Percentiles rank a stretch among this genome's conserved stretches.
These are phyloP conservation scores for Fusarium guadeloupense DNA, from an alignment of 2,329 filamentous ascomycete genomes.

Conservation along the genomic window DNA sequence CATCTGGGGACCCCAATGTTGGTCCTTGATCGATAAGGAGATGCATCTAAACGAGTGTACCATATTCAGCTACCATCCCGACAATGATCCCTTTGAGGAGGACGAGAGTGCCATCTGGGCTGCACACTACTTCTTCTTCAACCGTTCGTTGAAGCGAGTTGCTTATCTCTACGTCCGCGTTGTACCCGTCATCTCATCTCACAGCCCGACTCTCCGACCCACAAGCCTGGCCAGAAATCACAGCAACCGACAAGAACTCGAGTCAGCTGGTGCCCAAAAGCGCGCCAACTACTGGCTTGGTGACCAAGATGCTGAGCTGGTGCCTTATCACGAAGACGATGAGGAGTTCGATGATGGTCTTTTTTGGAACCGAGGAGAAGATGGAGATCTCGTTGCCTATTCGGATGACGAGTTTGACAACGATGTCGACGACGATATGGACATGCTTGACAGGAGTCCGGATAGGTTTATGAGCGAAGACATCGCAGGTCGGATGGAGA, in stretches of 20 bases:
- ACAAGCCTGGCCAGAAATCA: conserved; percentile 44
- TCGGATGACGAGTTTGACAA: conserved; percentile 62
- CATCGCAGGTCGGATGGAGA: conserved; percentile 69
- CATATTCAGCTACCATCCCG: conserved; percentile 88
- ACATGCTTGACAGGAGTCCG: conserved; percentile 52
- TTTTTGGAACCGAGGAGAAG: conserved; percentile 67
- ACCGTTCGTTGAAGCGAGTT: conserved; percentile 88
- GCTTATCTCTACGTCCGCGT: conserved; percentile 93
- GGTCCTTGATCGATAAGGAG: conserved; percentile 91
- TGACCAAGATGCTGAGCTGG: conserved; percentile 63
- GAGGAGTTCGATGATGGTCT: conserved; percentile 62
- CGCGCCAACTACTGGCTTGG: conserved; percentile 90
- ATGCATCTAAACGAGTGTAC: conserved; percentile 92
- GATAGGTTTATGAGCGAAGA: conserved; percentile 70
- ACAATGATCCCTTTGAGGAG: conserved; percentile 89
- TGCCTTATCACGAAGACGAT: conserved; percentile 57
- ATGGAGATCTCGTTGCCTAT: conserved; percentile 65
- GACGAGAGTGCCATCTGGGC: conserved; percentile 96
- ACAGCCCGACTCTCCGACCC: conserved; percentile 61
- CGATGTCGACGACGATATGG: conserved; percentile 56
- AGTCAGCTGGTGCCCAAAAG: conserved; percentile 63
- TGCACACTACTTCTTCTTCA: conserved; percentile 97
- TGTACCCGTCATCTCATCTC: conserved; percentile 77
- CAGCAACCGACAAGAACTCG: conserved; percentile 41
- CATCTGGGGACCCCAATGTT: conserved; percentile 89